These are phyloP conservation scores for Pseudozyma tsukubaensis DNA, from an alignment of 1,284 basidiomycete species.

Conservation along the genomic window DNA sequence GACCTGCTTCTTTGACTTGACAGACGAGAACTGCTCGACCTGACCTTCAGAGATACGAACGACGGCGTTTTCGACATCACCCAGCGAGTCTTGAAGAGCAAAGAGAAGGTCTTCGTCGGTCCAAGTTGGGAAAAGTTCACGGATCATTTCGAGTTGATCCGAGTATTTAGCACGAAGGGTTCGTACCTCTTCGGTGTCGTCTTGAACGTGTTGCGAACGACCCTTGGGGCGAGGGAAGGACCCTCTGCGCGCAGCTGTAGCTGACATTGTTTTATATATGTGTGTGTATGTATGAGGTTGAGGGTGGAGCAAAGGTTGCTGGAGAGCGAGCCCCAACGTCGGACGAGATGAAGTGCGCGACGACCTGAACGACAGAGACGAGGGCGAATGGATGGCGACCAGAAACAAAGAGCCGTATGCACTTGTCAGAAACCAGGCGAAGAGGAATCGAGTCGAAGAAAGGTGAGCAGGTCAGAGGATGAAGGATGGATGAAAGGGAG, in stretches of 20 bases:
- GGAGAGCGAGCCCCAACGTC: conserved; percentile 20
- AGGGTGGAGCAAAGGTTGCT: conserved; percentile 1
- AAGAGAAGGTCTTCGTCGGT: conserved; percentile 83
- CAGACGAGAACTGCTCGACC: conserved; percentile 85
- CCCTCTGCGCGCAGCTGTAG: conserved; percentile 53
- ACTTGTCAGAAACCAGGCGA: conserved; percentile 30
- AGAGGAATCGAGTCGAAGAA: conserved; percentile 14
- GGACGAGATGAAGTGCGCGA: conserved; percentile 29
- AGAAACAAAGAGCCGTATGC: conserved; percentile 27
- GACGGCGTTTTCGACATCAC: conserved; percentile 80
- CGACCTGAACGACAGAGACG: conserved; percentile 15
- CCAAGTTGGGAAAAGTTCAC: conserved; percentile 82
- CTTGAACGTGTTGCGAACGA: conserved; percentile 52
- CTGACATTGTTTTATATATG: conserved; percentile 47
- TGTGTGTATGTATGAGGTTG: conserved; percentile 15
- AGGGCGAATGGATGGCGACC: conserved; percentile 6
- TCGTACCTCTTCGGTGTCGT: conserved; percentile 66
- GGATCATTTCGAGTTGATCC: conserved; percentile 74
- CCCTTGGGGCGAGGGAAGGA: conserved; percentile 51
- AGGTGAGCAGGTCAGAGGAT: conserved; percentile 10
- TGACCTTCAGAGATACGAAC: conserved; percentile 83
- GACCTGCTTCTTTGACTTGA: conserved; percentile 80
- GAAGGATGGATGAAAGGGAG: conserved; percentile 19
- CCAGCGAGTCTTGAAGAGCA: conserved; percentile 78
- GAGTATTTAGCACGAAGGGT: conserved; percentile 63